Base-by-base conservation (phyloP, 345 rosid genomes). In the Pelargonium nanum region DNA sequence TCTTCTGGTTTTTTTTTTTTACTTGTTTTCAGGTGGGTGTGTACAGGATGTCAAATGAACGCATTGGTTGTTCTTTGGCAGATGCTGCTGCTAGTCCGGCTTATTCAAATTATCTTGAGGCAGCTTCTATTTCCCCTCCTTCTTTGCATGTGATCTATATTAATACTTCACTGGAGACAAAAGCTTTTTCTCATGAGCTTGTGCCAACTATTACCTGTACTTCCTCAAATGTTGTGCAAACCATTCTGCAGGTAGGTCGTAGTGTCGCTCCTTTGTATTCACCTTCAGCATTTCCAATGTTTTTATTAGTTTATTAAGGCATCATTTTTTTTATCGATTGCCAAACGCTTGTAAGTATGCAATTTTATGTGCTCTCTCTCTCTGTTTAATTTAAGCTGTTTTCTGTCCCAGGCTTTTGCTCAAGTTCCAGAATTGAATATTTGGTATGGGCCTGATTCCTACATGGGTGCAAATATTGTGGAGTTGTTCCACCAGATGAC, bases 131-230 rank as follows among this genome's bases (percentile, higher is more conserved):
- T 52, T 68, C 74, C 56, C 65, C 79, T 8, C 94, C 91, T 61
- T 84, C 95, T 19, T 72, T 87, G 83, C 99, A 90, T 50, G 95
- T 93, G 66, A 59, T 93, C 63, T 93, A 90, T 72, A 93, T 93
- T 54, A 93, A 93, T 75, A 93, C 99, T 24, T 84, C 99, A 19
- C 79, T 87, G 4, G 97, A 93, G 78, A 93, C 99, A 6, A 93
- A 93, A 81, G 99, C 97, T 70, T 84, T 65, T 72, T 79, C 99
- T 53, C 97, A 93, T 32, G 99, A 93, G 78, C 85, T 93, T 69
- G 96, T 93, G 64, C 97, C 99, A 60, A 89, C 97, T 25, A 87
- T 93, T 68, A 93, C 99, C 26, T 93, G 97, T 68, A 93, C 97
- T 65, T 93, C 97, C 64, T 93, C 97, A 28, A 93, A 93, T 62